Conservation (phyloP, 1,139 yeast species). For the Yamadazyma diddensiae region DNA sequence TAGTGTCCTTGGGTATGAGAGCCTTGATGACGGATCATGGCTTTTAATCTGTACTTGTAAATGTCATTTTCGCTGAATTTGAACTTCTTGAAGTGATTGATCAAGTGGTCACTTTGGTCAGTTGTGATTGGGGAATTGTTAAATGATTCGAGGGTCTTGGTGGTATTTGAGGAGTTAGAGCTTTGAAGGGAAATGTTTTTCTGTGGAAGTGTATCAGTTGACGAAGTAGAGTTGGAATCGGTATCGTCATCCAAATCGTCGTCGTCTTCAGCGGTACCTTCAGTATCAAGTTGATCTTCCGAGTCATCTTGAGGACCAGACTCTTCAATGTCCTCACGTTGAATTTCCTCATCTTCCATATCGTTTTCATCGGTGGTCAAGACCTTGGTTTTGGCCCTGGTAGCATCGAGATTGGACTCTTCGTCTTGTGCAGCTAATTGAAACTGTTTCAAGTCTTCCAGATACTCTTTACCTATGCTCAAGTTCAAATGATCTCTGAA, state of each 20-base stretch:
- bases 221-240: constrained; percentile 15
- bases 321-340: constrained; percentile 41
- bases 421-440: constrained; percentile 24
- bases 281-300: constrained; percentile 21
- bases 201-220: constrained; percentile 10
- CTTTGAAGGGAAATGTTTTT: constrained; percentile 9
- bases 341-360: constrained; percentile 45
- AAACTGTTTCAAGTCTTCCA: constrained; percentile 35
- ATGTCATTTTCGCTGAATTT: constrained; percentile 44
- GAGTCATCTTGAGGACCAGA: constrained; percentile 25
- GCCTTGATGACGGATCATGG: constrained; percentile 83
- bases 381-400: constrained; percentile 21
- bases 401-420: constrained; percentile 3
- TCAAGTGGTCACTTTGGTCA: constrained; percentile 38
- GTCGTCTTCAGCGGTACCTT: constrained; percentile 22
- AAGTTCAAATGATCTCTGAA: constrained; percentile 60
- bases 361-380: constrained; percentile 44
- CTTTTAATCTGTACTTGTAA: constrained; percentile 58
- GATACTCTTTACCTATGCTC: constrained; percentile 45
- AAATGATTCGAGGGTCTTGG: constrained; percentile 21
- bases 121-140: constrained; percentile 40
- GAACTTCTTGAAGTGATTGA: constrained; percentile 37
- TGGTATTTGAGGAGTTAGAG: constrained; percentile 14
- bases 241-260: constrained; percentile 19
- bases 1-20: constrained; percentile 90